Conservation (phyloP, 208 protist genomes). For the Entamoeba invadens region DNA sequence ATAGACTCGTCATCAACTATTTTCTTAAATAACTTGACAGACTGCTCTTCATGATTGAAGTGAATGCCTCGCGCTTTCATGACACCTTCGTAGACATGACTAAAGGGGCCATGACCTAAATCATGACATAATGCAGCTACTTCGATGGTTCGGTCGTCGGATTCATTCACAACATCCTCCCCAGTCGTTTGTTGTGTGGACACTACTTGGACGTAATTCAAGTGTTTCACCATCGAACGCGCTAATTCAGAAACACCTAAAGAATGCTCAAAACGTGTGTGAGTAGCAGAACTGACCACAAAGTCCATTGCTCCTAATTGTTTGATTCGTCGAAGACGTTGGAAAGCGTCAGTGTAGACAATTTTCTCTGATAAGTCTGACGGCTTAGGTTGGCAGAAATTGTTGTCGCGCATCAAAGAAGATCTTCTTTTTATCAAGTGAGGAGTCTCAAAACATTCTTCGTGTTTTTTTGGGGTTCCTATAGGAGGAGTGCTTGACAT, state of each 20-base stretch:
- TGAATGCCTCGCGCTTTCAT: neutral
- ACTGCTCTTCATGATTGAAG: constrained; percentile 9
- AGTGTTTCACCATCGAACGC: neutral
- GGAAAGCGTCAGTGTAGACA: constrained; percentile 41
- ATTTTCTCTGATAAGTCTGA: neutral
- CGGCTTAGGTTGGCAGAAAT: neutral
- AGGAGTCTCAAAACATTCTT: too few relatives aligned
- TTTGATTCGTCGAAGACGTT: constrained; percentile 29
- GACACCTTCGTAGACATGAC: constrained; percentile 27
- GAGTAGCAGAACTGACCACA: constrained; percentile 28
- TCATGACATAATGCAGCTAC: constrained; percentile 40
- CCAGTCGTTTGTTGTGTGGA: neutral
- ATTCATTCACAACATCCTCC: neutral
- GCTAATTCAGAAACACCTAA: constrained; percentile 28
- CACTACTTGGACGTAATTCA: neutral
- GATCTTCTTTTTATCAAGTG: neutral
- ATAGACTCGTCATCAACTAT: constrained; percentile 1
- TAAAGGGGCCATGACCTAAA: constrained; percentile 42
- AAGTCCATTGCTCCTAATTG: constrained; percentile 27
- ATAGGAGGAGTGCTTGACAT: too few relatives aligned
- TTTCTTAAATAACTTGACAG: neutral
- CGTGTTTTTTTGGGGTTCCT: too few relatives aligned
- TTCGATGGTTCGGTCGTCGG: neutral
- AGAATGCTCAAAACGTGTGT: constrained; percentile 40
- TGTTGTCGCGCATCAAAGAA: neutral